Evolutionary conservation across 23 red algal genomes (phyloP), one percentile per base, ranked within the genome.

Genomic region (Chondrus crispus): DNA sequence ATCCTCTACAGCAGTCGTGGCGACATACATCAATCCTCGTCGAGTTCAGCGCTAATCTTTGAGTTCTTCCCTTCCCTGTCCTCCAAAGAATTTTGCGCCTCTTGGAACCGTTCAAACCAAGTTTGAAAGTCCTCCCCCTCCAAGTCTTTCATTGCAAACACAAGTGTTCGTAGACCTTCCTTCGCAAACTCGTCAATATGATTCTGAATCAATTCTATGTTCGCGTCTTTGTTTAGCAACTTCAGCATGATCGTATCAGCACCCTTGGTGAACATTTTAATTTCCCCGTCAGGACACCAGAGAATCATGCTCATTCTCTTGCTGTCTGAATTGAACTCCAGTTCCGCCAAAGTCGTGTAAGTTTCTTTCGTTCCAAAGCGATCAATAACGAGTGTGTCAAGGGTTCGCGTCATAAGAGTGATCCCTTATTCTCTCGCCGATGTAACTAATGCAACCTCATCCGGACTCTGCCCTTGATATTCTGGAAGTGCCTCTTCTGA

Each of bases 401-500:
- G 36, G 2, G 92, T 94, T 29, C 94, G 88, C 14, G 58, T 68
- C n/a, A 96, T 40, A 18, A 98, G 85, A 10, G 82, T 80, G 43
- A 98, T 81, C n/a, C 96, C 96, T 53, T 92, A 98, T 43, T 80
- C 69, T 43, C 96, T 87, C 19, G 96, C 96, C 26, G 91, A 92
- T 4, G 88, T 92, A 12, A 98, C 96, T 4, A 98, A 60, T 6
- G 96, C 91, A 6, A 98, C 96, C 52, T 98, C 96, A 89, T 98
- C 96, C 3, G 96, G 96, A 88, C 92, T 95, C 68, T 94, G 91
- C n/a, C 92, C 96, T 66, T 94, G 92, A 85, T 98, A 98, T 46
- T 88, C 90, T 2, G 84, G 82, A 35, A 94, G 36, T n/a, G n/a
- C n/a, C 16, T 94, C 92, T 16, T 32, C 66, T 20, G 40, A 44